Percentiles rank a stretch among this genome's conserved stretches.
phyloP scores from a whole-genome alignment of 495 filamentous ascomycete genomes.

The Venustampulla echinocandica region DNA sequence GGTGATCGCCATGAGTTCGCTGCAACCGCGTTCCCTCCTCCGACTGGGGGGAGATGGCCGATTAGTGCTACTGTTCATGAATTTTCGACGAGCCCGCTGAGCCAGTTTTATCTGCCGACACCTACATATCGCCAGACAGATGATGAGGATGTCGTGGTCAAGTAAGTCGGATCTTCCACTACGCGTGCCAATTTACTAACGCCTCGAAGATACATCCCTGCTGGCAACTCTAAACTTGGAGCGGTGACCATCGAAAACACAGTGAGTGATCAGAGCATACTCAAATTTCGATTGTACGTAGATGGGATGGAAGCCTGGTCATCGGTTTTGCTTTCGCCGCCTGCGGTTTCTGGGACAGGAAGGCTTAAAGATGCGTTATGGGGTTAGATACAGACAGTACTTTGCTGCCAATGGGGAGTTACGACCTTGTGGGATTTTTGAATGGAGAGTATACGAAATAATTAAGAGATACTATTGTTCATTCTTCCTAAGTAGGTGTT shows the following conservation, averaged over 20 bases:
- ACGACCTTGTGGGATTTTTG: too few relatives aligned
- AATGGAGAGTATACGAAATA: too few relatives aligned
- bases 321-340: slow-evolving; percentile 47
- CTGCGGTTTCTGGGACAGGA: slow-evolving; percentile 28
- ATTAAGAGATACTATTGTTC: too few relatives aligned
- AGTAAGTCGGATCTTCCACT: slow-evolving; percentile 42
- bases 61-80: slow-evolving; percentile 62
- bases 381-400: too few relatives aligned
- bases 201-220: slow-evolving; percentile 57
- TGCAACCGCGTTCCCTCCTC: slow-evolving; percentile 78
- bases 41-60: slow-evolving; percentile 45
- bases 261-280: slow-evolving; percentile 47
- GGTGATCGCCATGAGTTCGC: slow-evolving; percentile 95
- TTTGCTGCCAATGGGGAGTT: too few relatives aligned
- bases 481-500: too few relatives aligned
- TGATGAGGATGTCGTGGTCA: slow-evolving; percentile 66
- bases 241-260: slow-evolving; percentile 72
- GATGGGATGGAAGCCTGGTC: slow-evolving; percentile 75
- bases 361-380: slow-evolving; percentile 31
- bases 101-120: slow-evolving; percentile 87
- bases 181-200: slow-evolving; percentile 1
- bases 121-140: slow-evolving; percentile 73
- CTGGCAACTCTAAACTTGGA: slow-evolving; percentile 87
- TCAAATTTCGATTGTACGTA: slow-evolving; percentile 77
- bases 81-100: slow-evolving; percentile 81